Conservation (phyloP, 495 filamentous ascomycete genomes). For the Xylaria grammica region DNA sequence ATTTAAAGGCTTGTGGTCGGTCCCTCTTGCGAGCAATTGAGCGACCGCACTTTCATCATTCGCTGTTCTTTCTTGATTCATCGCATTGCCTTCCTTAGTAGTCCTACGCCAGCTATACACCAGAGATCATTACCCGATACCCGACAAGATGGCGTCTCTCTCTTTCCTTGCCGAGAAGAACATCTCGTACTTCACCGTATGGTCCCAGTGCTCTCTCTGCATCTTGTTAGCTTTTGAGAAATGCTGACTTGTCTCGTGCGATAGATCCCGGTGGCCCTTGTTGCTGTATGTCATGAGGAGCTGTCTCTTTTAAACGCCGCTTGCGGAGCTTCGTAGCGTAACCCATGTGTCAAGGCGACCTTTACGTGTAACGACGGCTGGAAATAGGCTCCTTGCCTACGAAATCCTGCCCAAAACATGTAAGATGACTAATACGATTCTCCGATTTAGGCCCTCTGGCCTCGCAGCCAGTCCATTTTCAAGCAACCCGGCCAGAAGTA, state of each 20-base stretch:
- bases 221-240: not conserved
- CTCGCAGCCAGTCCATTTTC: constrained; percentile 48
- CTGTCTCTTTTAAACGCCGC: not conserved
- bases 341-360: not conserved
- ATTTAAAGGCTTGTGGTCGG: too few species aligned
- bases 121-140: not conserved
- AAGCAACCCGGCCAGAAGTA: constrained; percentile 37
- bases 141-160: constrained; percentile 45
- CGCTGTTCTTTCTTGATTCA: too few species aligned
- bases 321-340: not conserved
- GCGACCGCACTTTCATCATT: too few species aligned
- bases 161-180: constrained; percentile 44
- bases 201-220: constrained; percentile 14
- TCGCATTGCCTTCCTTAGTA: too few species aligned
- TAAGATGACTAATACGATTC: constrained; percentile 7
- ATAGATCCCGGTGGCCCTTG: constrained; percentile 54
- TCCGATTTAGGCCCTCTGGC: constrained; percentile 29
- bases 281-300: constrained; percentile 32
- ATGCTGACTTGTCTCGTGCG: not conserved
- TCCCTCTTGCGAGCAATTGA: too few species aligned
- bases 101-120: too few species aligned
- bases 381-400: not conserved
- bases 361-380: not conserved
- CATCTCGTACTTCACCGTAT: constrained; percentile 53
- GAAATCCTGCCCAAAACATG: not conserved